Evolutionary conservation across 441 rosid genomes (phyloP).

Genomic region (Gossypium gossypioides): DNA sequence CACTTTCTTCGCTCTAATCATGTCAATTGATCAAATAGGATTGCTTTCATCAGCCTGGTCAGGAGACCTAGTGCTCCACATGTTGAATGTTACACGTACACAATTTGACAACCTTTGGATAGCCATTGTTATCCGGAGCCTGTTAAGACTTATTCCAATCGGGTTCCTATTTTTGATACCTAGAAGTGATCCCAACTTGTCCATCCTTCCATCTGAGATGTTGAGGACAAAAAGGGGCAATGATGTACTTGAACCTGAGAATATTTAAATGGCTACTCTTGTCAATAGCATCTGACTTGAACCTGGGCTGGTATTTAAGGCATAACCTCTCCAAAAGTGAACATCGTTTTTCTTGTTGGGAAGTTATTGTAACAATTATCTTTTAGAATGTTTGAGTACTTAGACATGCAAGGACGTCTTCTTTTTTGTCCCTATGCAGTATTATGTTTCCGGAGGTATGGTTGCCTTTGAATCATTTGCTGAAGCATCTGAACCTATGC

Average conservation of each 20-base stretch:
- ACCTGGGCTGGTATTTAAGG: background rate
- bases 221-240: conserved; percentile 23
- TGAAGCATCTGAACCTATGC: background rate
- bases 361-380: background rate
- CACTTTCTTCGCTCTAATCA: conserved; percentile 64
- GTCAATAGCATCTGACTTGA: conserved; percentile 14
- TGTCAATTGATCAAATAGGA: conserved; percentile 68
- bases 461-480: background rate
- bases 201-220: conserved; percentile 43
- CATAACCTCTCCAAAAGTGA: background rate
- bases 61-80: conserved; percentile 51
- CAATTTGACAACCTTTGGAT: conserved; percentile 55
- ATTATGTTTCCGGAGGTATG: background rate
- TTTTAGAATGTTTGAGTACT: background rate
- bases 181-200: conserved; percentile 29
- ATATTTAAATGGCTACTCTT: conserved; percentile 38
- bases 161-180: conserved; percentile 42
- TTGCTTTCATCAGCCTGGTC: conserved; percentile 56
- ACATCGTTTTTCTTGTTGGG: background rate
- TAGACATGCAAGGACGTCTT: background rate
- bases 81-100: conserved; percentile 46
- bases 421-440: background rate
- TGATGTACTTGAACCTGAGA: conserved; percentile 21
- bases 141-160: conserved; percentile 35
- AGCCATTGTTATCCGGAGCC: conserved; percentile 46